A percentile compares a stretch with the other conserved stretches of the same genome.
Evolutionary conservation across 2,329 filamentous ascomycete genomes (phyloP).

Genomic region (Alternaria angustiovoidea): DNA sequence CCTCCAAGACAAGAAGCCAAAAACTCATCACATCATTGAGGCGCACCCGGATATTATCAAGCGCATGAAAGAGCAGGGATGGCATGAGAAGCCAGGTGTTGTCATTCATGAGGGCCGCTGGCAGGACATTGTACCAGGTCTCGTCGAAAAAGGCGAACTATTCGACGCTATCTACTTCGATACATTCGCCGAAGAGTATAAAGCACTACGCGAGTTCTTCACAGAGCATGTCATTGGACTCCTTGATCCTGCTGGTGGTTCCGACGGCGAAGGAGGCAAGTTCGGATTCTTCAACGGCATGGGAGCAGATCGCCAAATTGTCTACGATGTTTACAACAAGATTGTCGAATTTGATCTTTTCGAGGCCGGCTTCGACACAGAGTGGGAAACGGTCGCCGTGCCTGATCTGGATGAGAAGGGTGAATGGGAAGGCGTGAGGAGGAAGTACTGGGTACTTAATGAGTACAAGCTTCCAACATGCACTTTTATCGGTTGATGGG

Average conservation of each 20-base stretch:
- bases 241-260: conserved; percentile 64
- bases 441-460: conserved; percentile 89
- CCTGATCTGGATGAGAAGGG: conserved; percentile 73
- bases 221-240: conserved; percentile 84
- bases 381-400: conserved; percentile 82
- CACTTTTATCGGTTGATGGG: conserved; percentile 71
- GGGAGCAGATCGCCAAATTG: conserved; percentile 89
- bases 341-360: conserved; percentile 88
- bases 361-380: conserved; percentile 87
- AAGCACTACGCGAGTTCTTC: conserved; percentile 85
- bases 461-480: conserved; percentile 78
- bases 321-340: conserved; percentile 94
- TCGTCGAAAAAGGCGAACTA: conserved; percentile 53
- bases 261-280: conserved; percentile 55
- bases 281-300: conserved; percentile 77
- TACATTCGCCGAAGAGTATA: conserved; percentile 95
- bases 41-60: conserved; percentile 60
- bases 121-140: conserved; percentile 58
- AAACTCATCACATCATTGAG: conserved; percentile 60
- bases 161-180: conserved; percentile 83
- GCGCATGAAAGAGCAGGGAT: conserved; percentile 56
- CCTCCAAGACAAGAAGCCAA: conserved; percentile 55
- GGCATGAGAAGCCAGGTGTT: conserved; percentile 59
- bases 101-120: conserved; percentile 59
- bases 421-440: conserved; percentile 87